A percentile compares a stretch with the other conserved stretches of the same genome.
Evolutionary conservation across 495 filamentous ascomycete genomes (phyloP).

Genomic region (Schizothecium vesticola): DNA sequence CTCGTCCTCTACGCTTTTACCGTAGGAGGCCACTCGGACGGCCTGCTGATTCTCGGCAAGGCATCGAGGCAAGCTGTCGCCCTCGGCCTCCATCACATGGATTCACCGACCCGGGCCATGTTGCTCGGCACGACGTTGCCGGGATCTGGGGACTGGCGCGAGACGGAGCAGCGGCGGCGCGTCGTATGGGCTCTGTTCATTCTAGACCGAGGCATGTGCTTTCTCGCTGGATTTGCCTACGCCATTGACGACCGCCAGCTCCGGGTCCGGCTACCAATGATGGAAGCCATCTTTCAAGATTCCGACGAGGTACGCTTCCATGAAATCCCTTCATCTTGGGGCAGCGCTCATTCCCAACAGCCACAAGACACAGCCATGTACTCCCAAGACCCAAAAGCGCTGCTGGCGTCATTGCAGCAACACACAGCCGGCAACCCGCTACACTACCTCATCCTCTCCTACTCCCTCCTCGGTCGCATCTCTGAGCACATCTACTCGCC

Average conservation of each 20-base stretch:
- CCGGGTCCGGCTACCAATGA: neutral
- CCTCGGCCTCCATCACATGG: neutral
- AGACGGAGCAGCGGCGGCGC: neutral
- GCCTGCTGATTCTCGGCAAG: neutral
- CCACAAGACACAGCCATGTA: neutral
- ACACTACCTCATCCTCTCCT: conserved; percentile 4
- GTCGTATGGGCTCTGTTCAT: conserved; percentile 3
- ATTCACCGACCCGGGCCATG: neutral
- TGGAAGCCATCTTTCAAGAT: neutral
- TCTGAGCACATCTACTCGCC: conserved; percentile 6
- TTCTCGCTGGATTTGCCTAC: neutral
- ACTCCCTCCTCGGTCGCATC: conserved; percentile 1
- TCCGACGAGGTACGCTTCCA: neutral
- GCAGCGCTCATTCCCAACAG: neutral
- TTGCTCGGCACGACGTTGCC: neutral
- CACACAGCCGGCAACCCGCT: neutral
- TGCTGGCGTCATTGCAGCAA: neutral
- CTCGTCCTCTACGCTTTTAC: neutral
- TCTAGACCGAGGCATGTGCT: conserved; percentile 2
- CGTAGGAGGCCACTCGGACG: neutral
- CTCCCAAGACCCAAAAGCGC: neutral
- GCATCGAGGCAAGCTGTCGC: conserved; percentile 2
- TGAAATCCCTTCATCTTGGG: no score
- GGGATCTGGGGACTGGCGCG: neutral
- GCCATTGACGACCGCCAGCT: conserved; percentile 1